These are phyloP conservation scores for Blastomyces emzantsi DNA, from an alignment of 2,329 filamentous ascomycete species.

Conservation along the genomic window DNA sequence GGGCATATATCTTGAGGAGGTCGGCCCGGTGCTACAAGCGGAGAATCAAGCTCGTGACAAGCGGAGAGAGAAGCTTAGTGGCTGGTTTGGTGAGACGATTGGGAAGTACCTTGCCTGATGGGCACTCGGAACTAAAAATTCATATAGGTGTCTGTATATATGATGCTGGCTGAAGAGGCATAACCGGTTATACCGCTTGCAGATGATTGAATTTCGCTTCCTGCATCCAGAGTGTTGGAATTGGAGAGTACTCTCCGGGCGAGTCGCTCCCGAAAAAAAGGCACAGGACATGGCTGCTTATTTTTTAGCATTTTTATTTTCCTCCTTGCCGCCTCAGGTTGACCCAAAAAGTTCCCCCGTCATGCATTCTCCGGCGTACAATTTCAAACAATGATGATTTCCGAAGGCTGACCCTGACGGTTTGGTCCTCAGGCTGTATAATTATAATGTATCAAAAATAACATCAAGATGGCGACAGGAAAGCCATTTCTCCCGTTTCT, in stretches of 20 bases:
- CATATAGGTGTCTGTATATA: background rate
- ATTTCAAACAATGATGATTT: background rate
- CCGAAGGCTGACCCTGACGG: background rate
- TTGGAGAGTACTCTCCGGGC: background rate
- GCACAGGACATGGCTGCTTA: background rate
- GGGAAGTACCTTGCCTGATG: slow-evolving; percentile 33
- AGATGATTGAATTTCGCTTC: background rate
- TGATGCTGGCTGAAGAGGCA: background rate
- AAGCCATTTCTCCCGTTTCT: too few species aligned
- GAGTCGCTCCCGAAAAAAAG: background rate
- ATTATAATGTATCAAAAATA: background rate
- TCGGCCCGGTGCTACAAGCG: slow-evolving; percentile 28
- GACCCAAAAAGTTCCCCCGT: background rate
- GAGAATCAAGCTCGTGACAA: slow-evolving; percentile 31
- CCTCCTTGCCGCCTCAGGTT: background rate
- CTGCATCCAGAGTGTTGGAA: background rate
- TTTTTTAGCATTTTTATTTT: background rate
- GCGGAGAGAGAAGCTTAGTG: slow-evolving; percentile 31
- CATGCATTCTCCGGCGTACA: background rate
- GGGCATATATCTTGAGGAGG: slow-evolving; percentile 30
- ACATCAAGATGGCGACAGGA: too few species aligned
- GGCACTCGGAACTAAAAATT: background rate
- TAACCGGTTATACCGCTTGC: background rate
- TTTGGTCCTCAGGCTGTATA: background rate
- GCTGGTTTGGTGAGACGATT: slow-evolving; percentile 38